Conservation (phyloP, 164 flowering plant genomes). For the Euptelea pleiosperma region DNA sequence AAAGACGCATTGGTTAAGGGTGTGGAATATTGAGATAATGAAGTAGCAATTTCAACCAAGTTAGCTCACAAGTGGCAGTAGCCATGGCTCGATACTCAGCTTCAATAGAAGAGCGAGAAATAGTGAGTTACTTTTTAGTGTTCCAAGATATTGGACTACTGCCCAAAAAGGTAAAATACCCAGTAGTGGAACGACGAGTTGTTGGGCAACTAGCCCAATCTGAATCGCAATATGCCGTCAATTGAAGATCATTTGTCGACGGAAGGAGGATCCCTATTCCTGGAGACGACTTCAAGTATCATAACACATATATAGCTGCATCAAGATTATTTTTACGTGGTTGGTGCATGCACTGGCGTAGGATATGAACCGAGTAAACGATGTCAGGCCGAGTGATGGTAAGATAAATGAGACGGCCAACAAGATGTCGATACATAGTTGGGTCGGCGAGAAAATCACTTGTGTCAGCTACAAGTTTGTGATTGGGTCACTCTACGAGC, state of each 20-base stretch:
- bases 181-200: background rate
- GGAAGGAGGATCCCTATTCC: background rate
- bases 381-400: constrained; percentile 15
- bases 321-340: constrained; percentile 1
- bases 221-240: background rate
- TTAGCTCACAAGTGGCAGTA: constrained; percentile 1
- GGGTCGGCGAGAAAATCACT: background rate
- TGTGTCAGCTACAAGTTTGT: background rate
- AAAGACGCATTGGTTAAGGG: background rate
- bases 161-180: constrained; percentile 1
- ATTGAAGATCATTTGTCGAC: background rate
- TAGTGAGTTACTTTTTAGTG: constrained; percentile 11
- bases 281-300: background rate
- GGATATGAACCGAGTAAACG: constrained; percentile 9
- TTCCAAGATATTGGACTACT: constrained; percentile 11
- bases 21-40: background rate
- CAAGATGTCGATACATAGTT: background rate
- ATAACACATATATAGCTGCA: background rate
- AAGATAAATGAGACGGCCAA: constrained; percentile 13
- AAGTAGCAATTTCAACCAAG: background rate
- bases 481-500: too few species aligned
- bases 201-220: constrained; percentile 10
- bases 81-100: constrained; percentile 8
- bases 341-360: constrained; percentile 16
- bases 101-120: background rate